Percentiles rank a stretch among this genome's conserved stretches.
Conservation (phyloP, 169 alveolate genomes). For the Eimeria falciformis region DNA sequence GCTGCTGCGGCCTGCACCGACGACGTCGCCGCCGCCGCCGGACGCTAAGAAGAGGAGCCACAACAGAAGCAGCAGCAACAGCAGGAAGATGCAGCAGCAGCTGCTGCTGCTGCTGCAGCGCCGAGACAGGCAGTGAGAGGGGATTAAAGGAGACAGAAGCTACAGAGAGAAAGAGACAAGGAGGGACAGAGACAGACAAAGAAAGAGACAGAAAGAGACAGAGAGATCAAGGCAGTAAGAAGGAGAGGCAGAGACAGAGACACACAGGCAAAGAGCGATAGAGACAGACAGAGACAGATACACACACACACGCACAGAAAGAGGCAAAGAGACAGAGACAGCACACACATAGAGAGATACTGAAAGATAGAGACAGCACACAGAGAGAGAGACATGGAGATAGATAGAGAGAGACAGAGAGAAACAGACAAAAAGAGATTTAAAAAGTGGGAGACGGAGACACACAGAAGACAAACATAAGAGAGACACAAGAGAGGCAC, state of each 20-base stretch:
- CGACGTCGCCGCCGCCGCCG: neutral
- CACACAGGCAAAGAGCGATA: too few species aligned
- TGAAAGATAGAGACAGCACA: neutral
- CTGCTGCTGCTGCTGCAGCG: neutral
- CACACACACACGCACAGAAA: neutral
- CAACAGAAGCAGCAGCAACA: neutral
- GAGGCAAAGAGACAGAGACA: neutral
- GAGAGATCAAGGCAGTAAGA: too few species aligned
- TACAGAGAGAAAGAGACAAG: neutral
- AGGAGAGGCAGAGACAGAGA: too few species aligned
- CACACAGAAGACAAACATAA: too few species aligned
- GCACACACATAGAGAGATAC: neutral
- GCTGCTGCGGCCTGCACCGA: neutral
- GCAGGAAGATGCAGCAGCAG: neutral
- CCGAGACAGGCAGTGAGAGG: neutral
- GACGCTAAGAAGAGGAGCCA: neutral
- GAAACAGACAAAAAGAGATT: neutral
- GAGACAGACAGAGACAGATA: neutral
- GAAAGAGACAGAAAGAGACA: too few species aligned
- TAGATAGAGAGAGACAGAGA: neutral
- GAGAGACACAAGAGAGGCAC: neutral
- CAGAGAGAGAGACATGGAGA: neutral
- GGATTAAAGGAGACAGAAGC: neutral
- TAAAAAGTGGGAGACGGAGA: neutral
- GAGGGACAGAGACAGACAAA: too few species aligned